A percentile compares a stretch with the other conserved stretches of the same genome.
These are phyloP conservation scores for Didymella sp. DNA, from an alignment of 2,329 filamentous ascomycete species.

Conservation along the genomic window DNA sequence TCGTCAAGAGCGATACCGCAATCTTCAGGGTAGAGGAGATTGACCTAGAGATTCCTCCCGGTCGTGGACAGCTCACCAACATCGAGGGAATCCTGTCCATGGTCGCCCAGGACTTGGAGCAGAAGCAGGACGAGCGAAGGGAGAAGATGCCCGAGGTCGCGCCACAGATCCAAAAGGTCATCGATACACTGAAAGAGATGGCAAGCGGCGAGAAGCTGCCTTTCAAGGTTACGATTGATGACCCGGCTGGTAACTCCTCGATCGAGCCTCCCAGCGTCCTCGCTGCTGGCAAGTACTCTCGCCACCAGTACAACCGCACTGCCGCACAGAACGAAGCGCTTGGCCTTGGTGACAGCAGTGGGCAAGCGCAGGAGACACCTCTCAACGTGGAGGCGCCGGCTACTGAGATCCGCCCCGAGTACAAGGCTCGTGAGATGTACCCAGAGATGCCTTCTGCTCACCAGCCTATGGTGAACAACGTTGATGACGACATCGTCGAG, in stretches of 20 bases:
- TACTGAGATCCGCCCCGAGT: constrained; percentile 62
- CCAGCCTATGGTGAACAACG: constrained; percentile 51
- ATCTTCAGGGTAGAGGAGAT: constrained; percentile 87
- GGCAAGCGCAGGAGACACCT: constrained; percentile 30
- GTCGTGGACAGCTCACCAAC: constrained; percentile 90
- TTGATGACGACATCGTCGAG: constrained; percentile 79
- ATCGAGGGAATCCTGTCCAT: constrained; percentile 84
- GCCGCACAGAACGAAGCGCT: constrained; percentile 85
- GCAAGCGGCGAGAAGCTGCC: constrained; percentile 79
- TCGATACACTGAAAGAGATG: constrained; percentile 78
- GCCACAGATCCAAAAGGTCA: constrained; percentile 77
- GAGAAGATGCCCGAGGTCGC: constrained; percentile 78
- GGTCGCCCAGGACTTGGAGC: constrained; percentile 79
- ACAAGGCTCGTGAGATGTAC: constrained; percentile 56
- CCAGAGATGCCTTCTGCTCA: constrained; percentile 49
- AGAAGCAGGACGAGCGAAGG: constrained; percentile 83
- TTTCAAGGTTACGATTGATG: constrained; percentile 87
- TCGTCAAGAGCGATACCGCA: constrained; percentile 91
- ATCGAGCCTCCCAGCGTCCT: constrained; percentile 82
- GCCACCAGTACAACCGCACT: constrained; percentile 82
- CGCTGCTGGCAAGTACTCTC: constrained; percentile 87
- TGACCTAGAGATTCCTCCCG: constrained; percentile 90
- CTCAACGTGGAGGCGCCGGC: constrained; percentile 57
- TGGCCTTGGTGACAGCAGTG: constrained; percentile 67
- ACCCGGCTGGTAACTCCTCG: constrained; percentile 94